These are phyloP conservation scores for Nannochloropsis gaditana DNA, from an alignment of 108 stramenopile species.

Conservation along the genomic window DNA sequence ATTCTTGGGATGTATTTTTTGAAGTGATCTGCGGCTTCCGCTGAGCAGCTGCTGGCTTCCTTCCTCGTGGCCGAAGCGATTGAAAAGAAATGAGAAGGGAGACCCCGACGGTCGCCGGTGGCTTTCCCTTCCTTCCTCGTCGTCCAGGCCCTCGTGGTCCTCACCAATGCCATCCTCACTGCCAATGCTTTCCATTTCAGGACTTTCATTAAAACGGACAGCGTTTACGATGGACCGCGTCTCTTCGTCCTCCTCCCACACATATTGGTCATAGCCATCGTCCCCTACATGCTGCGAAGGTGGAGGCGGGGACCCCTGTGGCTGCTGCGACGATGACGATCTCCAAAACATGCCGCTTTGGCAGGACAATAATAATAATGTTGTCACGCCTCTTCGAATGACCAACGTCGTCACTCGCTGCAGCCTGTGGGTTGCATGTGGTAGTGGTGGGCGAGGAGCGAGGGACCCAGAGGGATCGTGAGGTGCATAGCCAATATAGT, in stretches of 20 bases:
- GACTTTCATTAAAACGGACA: background rate
- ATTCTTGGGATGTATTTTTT: background rate
- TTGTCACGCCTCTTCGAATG: too few species aligned
- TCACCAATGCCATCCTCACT: background rate
- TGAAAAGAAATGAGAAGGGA: background rate
- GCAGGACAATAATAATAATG: too few species aligned
- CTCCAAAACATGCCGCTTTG: background rate
- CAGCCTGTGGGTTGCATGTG: too few species aligned
- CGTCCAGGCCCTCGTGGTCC: background rate
- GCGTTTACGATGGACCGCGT: background rate
- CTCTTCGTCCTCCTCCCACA: background rate
- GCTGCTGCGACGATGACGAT: background rate
- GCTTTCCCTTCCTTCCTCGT: background rate
- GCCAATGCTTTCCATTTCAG: background rate
- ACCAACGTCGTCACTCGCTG: too few species aligned
- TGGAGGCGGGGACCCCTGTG: background rate
- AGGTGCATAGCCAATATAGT: too few species aligned
- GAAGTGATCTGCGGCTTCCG: background rate
- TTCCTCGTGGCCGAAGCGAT: background rate
- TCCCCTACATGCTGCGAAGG: background rate
- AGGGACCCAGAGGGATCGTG: too few species aligned
- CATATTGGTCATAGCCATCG: background rate
- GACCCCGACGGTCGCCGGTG: background rate
- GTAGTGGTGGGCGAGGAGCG: too few species aligned
- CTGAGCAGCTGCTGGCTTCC: slow-evolving; percentile 4